Evolutionary conservation across 2,329 filamentous ascomycete genomes (phyloP).

Genomic region (Clonostachys chloroleuca): DNA sequence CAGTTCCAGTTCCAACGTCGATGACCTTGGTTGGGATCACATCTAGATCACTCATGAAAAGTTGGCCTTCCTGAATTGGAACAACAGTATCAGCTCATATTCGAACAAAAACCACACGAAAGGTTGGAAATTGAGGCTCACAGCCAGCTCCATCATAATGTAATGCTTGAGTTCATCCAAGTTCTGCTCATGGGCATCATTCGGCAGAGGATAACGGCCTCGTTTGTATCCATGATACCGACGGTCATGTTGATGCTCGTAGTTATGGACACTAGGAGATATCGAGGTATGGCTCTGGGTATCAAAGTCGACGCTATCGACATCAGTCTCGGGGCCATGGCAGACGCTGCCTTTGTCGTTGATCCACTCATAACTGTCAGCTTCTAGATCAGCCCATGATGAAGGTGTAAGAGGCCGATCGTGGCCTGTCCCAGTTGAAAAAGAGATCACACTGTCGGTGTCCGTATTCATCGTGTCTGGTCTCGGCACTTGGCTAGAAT

Average conservation of each 20-base stretch:
- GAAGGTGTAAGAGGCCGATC: no score
- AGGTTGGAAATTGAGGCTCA: conserved; percentile 5
- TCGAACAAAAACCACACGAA: conserved; percentile 1
- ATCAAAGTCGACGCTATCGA: conserved; percentile 8
- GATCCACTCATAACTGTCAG: no score
- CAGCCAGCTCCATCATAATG: conserved; percentile 37
- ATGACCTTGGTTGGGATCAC: conserved; percentile 34
- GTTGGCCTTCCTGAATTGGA: conserved; percentile 22
- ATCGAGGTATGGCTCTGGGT: conserved; percentile 24
- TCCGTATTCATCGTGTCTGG: no score
- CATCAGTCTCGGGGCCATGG: conserved; percentile 3
- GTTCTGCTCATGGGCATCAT: conserved; percentile 38
- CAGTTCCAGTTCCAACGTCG: conserved; percentile 45
- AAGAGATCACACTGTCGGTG: no score
- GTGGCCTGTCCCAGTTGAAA: no score
- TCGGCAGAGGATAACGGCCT: conserved; percentile 40
- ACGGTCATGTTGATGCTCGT: conserved; percentile 24
- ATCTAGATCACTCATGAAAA: conserved; percentile 33
- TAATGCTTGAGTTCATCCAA: conserved; percentile 40
- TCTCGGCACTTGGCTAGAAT: no score
- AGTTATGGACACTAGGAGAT: conserved; percentile 21
- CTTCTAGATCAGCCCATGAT: no score
- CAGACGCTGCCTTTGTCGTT: no score
- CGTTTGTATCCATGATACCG: conserved; percentile 37
- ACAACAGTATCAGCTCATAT: background rate